Evolutionary conservation across 306 rosid genomes (phyloP), one percentile per base, ranked within the genome.

Genomic region (Corylus heterophylla): DNA sequence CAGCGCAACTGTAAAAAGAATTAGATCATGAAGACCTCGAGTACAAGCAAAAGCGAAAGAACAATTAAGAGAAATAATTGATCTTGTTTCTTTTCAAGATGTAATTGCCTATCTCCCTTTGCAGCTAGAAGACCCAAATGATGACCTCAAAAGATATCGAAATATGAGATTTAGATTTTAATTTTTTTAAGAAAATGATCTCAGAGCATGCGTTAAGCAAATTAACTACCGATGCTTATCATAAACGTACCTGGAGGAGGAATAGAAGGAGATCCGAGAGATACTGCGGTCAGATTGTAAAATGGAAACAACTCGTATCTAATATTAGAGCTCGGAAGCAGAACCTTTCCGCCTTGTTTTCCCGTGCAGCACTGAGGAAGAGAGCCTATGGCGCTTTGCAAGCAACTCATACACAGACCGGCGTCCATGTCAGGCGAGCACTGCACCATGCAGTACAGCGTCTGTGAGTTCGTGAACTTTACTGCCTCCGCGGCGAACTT

Each of bases 281-380:
- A 10, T 67, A 5, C n/a, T 16, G 71, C 72, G 9, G 72, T 67
- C 22, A 2, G 37, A 54, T 82, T 84, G 72, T 84, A 87, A 77
- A 87, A 87, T 7, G 69, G 81, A 20, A 63, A 82, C 4, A 76
- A 2, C 48, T 87, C 88, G 5, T 79, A 86, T 83, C 89, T 67
- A 14, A 86, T 4, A 74, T 70, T 83, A 81, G 87, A 86, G n/a
- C 73, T 1, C 0, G 85, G 88, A 75, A 58, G 88, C 31, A 85
- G 82, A 39, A 4, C 11, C 11, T 67, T 72, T 42, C 82, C 89
- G n/a, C 91, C 91, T 17, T 35, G 44, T 73, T 69, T 73, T 8
- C 82, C 74, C 31, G 25, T 3, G 67, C 90, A 87, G 70, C 90
- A 86, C 82, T 54, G 69, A 0, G 89, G 92, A 79, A 88, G 77